Percentiles rank a stretch among this genome's conserved stretches.
Evolutionary conservation across 176 grass and related monocot species (phyloP).

Genomic region (Triticum timopheevii): DNA sequence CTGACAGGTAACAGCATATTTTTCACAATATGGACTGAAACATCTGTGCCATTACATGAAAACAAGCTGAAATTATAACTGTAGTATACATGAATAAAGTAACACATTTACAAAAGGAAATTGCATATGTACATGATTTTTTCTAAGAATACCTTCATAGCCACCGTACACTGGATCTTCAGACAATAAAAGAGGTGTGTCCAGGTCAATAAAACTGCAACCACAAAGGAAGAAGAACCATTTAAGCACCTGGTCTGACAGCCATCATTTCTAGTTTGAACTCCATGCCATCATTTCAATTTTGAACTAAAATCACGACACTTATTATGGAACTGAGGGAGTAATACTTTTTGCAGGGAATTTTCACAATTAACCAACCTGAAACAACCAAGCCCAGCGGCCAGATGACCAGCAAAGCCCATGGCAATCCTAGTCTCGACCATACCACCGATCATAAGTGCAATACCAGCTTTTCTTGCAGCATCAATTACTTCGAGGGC

Average conservation of each 20-base stretch:
- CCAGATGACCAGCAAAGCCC: constrained; percentile 92
- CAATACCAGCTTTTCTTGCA: constrained; percentile 57
- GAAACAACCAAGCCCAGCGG: constrained; percentile 94
- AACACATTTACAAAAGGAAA: background rate
- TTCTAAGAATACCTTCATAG: constrained; percentile 69
- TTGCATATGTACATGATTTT: background rate
- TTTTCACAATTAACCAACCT: constrained; percentile 42
- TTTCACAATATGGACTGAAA: background rate
- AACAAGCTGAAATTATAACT: background rate
- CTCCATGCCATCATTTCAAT: too few species aligned
- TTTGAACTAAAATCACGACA: too few species aligned
- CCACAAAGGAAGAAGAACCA: constrained; percentile 2
- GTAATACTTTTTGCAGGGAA: background rate
- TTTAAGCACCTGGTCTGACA: background rate
- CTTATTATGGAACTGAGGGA: too few species aligned
- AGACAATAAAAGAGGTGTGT: constrained; percentile 79
- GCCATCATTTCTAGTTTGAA: background rate
- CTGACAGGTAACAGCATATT: background rate
- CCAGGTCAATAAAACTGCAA: constrained; percentile 93
- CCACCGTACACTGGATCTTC: constrained; percentile 89
- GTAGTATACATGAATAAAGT: background rate
- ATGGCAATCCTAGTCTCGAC: constrained; percentile 89
- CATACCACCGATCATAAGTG: constrained; percentile 98
- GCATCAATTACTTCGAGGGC: constrained; percentile 78
- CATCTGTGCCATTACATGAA: background rate